Evolutionary conservation across 2,329 filamentous ascomycete species (phyloP).

Genomic region (Arachnomyces sp.): DNA sequence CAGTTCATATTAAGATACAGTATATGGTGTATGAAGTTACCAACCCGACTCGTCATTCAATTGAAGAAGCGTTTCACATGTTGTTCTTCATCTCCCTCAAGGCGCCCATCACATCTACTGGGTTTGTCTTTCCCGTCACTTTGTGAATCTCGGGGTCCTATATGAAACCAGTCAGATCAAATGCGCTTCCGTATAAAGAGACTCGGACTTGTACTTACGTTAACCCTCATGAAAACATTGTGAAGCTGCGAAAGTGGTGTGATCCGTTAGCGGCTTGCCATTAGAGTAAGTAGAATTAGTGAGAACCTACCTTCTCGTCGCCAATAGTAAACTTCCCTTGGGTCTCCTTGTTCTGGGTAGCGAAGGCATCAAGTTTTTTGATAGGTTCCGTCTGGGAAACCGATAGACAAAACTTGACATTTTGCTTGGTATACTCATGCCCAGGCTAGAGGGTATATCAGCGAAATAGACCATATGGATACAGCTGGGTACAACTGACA

Average conservation of each 20-base stretch:
- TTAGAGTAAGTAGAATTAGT: constrained; percentile 1
- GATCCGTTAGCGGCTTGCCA: background rate
- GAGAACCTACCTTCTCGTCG: constrained; percentile 74
- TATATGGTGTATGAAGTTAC: too few relatives aligned
- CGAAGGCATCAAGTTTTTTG: constrained; percentile 68
- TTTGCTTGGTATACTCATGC: constrained; percentile 96
- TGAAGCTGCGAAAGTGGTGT: constrained; percentile 58
- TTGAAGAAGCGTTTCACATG: too few relatives aligned
- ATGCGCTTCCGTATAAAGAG: too few relatives aligned
- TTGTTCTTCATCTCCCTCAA: constrained; percentile 77
- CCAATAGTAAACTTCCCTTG: constrained; percentile 95
- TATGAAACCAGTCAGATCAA: background rate
- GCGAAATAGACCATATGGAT: background rate
- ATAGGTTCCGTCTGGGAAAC: constrained; percentile 69
- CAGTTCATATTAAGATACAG: too few relatives aligned
- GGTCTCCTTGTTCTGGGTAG: constrained; percentile 73
- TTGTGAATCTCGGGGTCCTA: constrained; percentile 79
- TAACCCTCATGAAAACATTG: constrained; percentile 91
- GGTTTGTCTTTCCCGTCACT: constrained; percentile 70
- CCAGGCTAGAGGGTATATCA: constrained; percentile 58
- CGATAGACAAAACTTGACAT: constrained; percentile 77
- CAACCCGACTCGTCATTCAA: too few relatives aligned
- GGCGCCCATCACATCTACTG: constrained; percentile 75
- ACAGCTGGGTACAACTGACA: constrained; percentile 44
- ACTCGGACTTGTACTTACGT: constrained; percentile 55